Evolutionary conservation across 116 monocot genomes (phyloP).

Genomic region (Cymodocea nodosa): DNA sequence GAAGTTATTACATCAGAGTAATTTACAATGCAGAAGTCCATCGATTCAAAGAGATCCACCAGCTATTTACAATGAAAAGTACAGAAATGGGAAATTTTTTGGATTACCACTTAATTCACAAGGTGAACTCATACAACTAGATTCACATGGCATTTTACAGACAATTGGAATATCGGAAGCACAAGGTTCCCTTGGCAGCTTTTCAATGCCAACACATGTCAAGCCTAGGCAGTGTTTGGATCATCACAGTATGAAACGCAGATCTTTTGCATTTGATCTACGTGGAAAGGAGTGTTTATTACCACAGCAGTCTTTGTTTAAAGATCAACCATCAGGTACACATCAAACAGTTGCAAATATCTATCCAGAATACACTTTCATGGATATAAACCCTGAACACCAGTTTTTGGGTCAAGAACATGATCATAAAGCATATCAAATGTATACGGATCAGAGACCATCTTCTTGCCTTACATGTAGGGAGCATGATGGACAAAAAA

Average conservation of each 20-base stretch:
- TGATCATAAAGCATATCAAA: constrained; percentile 1
- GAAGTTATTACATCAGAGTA: constrained; percentile 3
- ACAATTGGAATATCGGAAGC: constrained; percentile 16
- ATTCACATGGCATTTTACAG: constrained; percentile 20
- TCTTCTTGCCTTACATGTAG: constrained; percentile 15
- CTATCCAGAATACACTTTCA: constrained; percentile 12
- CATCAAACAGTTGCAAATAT: constrained; percentile 2
- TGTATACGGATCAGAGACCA: neutral
- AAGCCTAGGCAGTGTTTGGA: constrained; percentile 4
- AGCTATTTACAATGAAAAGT: constrained; percentile 12
- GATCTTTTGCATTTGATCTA: constrained; percentile 4
- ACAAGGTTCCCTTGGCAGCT: constrained; percentile 6
- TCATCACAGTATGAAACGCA: constrained; percentile 19
- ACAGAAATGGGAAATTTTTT: constrained; percentile 18
- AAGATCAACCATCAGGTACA: neutral
- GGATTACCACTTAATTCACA: constrained; percentile 85
- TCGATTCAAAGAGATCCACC: constrained; percentile 3
- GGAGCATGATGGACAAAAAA: constrained; percentile 13
- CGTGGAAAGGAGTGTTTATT: constrained; percentile 11
- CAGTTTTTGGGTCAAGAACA: constrained; percentile 11
- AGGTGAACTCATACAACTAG: constrained; percentile 56
- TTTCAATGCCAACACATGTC: constrained; percentile 5
- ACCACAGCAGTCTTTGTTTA: neutral
- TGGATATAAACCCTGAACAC: constrained; percentile 3
- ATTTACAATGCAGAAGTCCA: constrained; percentile 5